Evolutionary conservation across 495 filamentous ascomycete genomes (phyloP).

Genomic region (Talaromyces stipitatus): DNA sequence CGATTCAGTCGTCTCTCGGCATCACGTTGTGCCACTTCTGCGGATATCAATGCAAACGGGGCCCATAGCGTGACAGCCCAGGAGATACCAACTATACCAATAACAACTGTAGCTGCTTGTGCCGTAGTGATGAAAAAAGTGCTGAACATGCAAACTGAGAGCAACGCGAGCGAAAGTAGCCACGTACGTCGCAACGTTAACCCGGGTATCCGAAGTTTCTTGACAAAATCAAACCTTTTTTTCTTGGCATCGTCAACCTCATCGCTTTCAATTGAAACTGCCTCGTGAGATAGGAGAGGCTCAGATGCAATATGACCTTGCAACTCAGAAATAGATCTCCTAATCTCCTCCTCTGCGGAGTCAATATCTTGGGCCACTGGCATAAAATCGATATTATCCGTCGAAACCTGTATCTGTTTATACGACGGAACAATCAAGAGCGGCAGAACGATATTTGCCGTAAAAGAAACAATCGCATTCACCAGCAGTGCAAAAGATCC

Average conservation of each 20-base stretch:
- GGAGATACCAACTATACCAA: slow-evolving; percentile 72
- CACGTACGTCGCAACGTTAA: slow-evolving; percentile 82
- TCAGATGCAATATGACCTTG: slow-evolving; percentile 22
- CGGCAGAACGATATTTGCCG: slow-evolving; percentile 71
- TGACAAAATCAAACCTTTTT: slow-evolving; percentile 23
- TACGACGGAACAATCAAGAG: slow-evolving; percentile 75
- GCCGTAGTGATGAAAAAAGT: slow-evolving; percentile 68
- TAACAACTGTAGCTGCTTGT: slow-evolving; percentile 59
- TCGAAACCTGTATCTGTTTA: slow-evolving; percentile 12
- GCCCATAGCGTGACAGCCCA: slow-evolving; percentile 91
- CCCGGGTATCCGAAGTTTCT: slow-evolving; percentile 60
- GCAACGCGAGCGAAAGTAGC: slow-evolving; percentile 73
- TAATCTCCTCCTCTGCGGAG: slow-evolving; percentile 9
- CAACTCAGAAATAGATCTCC: slow-evolving; percentile 25
- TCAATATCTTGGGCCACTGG: slow-evolving; percentile 16
- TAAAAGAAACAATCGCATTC: slow-evolving; percentile 74
- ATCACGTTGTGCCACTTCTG: slow-evolving; percentile 75
- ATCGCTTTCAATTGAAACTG: slow-evolving; percentile 1
- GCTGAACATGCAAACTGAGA: slow-evolving; percentile 67
- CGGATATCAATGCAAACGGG: slow-evolving; percentile 84
- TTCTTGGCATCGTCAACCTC: neutral
- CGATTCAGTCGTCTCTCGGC: slow-evolving; percentile 52
- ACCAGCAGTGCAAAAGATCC: slow-evolving; percentile 83
- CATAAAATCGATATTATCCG: neutral
- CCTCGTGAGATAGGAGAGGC: slow-evolving; percentile 15